Conservation (phyloP, 345 rosid genomes). For the Arabis hirsuta region DNA sequence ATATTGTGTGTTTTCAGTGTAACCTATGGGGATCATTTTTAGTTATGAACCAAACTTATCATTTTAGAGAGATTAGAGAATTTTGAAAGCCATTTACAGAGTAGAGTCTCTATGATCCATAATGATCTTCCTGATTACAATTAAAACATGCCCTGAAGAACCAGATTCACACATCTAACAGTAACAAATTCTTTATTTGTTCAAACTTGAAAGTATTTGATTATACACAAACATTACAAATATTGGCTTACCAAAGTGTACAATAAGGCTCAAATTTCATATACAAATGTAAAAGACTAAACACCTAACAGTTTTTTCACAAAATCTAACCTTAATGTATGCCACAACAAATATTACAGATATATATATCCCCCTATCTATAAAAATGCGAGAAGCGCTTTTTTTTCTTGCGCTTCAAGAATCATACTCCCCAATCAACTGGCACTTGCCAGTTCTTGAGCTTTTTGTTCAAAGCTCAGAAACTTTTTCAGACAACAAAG, state of each 20-base stretch:
- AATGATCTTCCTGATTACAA: no score
- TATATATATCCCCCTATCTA: constrained; percentile 36
- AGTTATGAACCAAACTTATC: constrained; percentile 29
- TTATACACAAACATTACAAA: constrained; percentile 42
- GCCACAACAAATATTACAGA: constrained; percentile 37
- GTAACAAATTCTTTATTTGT: no score
- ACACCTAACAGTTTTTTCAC: constrained; percentile 34
- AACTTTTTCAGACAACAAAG: constrained; percentile 68
- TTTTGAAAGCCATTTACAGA: not conserved
- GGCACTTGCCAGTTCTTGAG: constrained; percentile 11
- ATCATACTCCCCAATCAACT: constrained; percentile 23
- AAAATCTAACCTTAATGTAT: constrained; percentile 38
- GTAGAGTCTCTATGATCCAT: no score
- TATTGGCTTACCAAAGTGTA: constrained; percentile 43
- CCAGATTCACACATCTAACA: no score
- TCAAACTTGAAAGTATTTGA: not conserved
- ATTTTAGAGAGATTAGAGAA: constrained; percentile 22
- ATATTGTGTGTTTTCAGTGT: constrained; percentile 37
- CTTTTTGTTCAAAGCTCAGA: not conserved
- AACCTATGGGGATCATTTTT: constrained; percentile 32
- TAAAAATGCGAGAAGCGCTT: constrained; percentile 34
- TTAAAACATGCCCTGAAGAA: no score
- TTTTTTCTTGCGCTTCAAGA: constrained; percentile 45
- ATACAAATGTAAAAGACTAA: constrained; percentile 38
- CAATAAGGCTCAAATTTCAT: constrained; percentile 24